These are phyloP conservation scores for Bipolaris zeicola DNA, from an alignment of 2,329 filamentous ascomycete genomes.

Conservation along the genomic window DNA sequence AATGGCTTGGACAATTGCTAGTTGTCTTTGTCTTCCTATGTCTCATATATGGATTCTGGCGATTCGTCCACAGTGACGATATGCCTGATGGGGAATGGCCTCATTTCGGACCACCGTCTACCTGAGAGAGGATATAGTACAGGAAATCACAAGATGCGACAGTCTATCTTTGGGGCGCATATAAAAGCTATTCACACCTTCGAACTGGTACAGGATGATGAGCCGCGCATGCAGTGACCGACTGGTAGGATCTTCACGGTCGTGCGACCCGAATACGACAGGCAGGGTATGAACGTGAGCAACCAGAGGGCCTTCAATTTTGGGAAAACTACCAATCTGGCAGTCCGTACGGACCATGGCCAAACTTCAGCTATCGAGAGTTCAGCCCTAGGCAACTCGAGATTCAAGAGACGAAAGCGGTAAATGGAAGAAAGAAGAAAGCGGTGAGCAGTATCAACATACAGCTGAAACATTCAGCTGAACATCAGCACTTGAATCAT, in stretches of 20 bases:
- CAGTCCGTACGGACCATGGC: neutral
- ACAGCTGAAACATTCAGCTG: neutral
- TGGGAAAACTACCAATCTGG: neutral
- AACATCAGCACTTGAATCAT: neutral
- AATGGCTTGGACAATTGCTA: conserved; percentile 38
- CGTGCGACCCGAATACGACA: neutral
- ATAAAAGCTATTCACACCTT: no score
- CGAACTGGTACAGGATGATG: neutral
- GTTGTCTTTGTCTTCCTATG: conserved; percentile 33
- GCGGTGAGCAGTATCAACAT: neutral
- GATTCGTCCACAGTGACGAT: conserved; percentile 27
- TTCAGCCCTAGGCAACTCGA: neutral
- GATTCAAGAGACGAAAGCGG: neutral
- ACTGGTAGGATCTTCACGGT: neutral
- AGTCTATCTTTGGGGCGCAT: neutral
- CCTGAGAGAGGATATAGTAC: neutral
- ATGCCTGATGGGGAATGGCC: conserved; percentile 17
- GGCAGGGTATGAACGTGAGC: neutral
- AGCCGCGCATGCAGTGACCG: neutral
- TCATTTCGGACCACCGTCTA: neutral
- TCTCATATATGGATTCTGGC: conserved; percentile 43
- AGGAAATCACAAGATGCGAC: neutral
- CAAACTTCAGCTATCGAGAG: neutral
- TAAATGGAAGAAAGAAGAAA: neutral
- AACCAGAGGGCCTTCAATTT: neutral